A percentile compares a stretch with the other conserved stretches of the same genome.
phyloP scores from a whole-genome alignment of 192 early-diverging fungal species.

The Chytriomyces sp. region DNA sequence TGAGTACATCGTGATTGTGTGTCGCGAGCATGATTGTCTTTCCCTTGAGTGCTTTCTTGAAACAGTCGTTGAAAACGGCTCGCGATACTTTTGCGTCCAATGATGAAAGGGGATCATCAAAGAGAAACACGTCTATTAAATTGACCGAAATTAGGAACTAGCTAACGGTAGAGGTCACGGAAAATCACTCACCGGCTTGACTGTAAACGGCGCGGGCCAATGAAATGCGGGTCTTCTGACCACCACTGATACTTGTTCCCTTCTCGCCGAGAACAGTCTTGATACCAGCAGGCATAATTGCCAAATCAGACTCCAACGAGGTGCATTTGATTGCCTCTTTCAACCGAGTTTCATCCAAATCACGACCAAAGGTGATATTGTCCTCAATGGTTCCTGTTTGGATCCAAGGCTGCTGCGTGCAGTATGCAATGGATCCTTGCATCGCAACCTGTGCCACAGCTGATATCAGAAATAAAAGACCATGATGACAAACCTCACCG shows the following conservation, averaged over 20 bases:
- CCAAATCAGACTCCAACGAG: conserved; percentile 41
- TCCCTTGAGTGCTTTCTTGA: conserved; percentile 70
- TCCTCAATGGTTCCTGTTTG: conserved; percentile 41
- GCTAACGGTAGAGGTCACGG: not conserved
- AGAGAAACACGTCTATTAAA: conserved; percentile 46
- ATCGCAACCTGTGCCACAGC: not conserved
- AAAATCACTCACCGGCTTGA: conserved; percentile 28
- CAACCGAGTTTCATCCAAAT: conserved; percentile 38
- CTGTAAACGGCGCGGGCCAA: conserved; percentile 37
- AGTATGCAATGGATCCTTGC: conserved; percentile 42
- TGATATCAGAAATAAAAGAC: not conserved
- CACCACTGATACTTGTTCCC: conserved; percentile 90
- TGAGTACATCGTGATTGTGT: conserved; percentile 23
- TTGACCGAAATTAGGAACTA: conserved; percentile 72
- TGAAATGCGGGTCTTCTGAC: conserved; percentile 76
- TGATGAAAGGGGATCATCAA: conserved; percentile 53
- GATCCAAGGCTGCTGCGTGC: conserved; percentile 48
- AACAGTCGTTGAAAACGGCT: conserved; percentile 67
- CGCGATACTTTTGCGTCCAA: conserved; percentile 51
- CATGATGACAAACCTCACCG: not conserved
- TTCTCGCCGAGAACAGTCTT: conserved; percentile 69
- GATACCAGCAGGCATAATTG: conserved; percentile 35
- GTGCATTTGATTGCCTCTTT: conserved; percentile 36
- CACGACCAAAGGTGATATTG: conserved; percentile 51
- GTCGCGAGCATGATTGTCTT: conserved; percentile 15